phyloP scores from a whole-genome alignment of 2,329 filamentous ascomycete species.

The Sclerotinia borealis region DNA sequence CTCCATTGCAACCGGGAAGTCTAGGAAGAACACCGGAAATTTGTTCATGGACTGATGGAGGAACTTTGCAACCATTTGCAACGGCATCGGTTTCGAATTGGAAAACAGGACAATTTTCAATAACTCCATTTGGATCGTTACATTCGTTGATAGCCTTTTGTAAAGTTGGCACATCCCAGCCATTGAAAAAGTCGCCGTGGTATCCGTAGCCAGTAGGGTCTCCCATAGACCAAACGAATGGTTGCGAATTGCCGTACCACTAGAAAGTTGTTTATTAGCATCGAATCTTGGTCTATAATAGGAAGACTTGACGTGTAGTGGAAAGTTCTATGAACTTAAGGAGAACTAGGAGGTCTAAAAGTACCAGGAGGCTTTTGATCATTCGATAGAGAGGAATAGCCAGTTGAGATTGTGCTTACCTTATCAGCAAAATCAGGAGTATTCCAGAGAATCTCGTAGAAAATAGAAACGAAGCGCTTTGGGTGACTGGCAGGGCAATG shows the following conservation, averaged over 20 bases:
- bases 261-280: background rate
- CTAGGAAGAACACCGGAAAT: slow-evolving; percentile 40
- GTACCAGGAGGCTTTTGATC: background rate
- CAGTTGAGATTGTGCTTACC: slow-evolving; percentile 2
- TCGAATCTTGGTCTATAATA: background rate
- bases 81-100: slow-evolving; percentile 47
- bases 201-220: slow-evolving; percentile 48
- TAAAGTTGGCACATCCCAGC: slow-evolving; percentile 45
- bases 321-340: background rate
- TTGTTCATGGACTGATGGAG: slow-evolving; percentile 39
- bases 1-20: slow-evolving; percentile 50
- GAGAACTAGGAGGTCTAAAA: background rate
- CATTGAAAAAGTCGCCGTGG: slow-evolving; percentile 55
- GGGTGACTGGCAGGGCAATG: slow-evolving; percentile 46
- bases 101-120: slow-evolving; percentile 40
- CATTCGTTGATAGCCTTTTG: slow-evolving; percentile 46
- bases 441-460: slow-evolving; percentile 54
- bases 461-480: slow-evolving; percentile 50
- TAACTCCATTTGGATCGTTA: slow-evolving; percentile 37
- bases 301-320: too few species aligned
- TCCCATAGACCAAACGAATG: slow-evolving; percentile 48
- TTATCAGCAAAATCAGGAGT: slow-evolving; percentile 44
- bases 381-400: background rate
- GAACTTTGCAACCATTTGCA: slow-evolving; percentile 46
- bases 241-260: slow-evolving; percentile 40